These are phyloP conservation scores for Cutaneotrichosporon sp. DNA, from an alignment of 1,284 basidiomycete genomes.

Conservation along the genomic window DNA sequence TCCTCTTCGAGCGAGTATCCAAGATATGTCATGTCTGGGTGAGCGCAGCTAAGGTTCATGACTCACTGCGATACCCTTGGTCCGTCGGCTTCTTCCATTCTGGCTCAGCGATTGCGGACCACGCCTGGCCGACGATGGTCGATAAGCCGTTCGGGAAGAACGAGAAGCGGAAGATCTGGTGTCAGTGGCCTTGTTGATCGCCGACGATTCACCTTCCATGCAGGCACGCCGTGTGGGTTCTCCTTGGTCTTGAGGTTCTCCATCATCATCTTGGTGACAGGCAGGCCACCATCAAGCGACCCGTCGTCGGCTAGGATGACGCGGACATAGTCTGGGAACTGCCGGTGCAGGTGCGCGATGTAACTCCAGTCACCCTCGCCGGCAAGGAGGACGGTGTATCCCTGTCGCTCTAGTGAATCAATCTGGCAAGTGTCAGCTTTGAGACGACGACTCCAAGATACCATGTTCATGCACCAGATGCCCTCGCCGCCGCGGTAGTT, in stretches of 20 bases:
- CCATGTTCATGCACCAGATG: conserved; percentile 19
- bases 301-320: conserved; percentile 25
- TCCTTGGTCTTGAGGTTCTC: conserved; percentile 22
- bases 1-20: conserved; percentile 20
- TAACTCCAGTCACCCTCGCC: conserved; percentile 29
- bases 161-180: conserved; percentile 28
- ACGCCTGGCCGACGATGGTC: conserved; percentile 25
- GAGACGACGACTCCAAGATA: neutral
- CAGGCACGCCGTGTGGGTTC: conserved; percentile 28
- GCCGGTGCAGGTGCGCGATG: conserved; percentile 30
- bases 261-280: neutral
- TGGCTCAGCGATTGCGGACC: conserved; percentile 24
- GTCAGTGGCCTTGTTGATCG: neutral
- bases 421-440: neutral
- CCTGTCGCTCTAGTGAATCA: conserved; percentile 25
- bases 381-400: conserved; percentile 30
- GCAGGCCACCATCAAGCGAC: neutral
- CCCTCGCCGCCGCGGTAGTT: conserved; percentile 26
- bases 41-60: neutral
- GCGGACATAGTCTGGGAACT: conserved; percentile 30
- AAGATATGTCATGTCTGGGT: conserved; percentile 12
- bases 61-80: conserved; percentile 4
- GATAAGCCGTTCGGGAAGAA: conserved; percentile 26
- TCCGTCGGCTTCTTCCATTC: neutral
- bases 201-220: conserved; percentile 31